Evolutionary conservation across 2,329 filamentous ascomycete genomes (phyloP).

Genomic region (Byssoonygena ceratinophila): DNA sequence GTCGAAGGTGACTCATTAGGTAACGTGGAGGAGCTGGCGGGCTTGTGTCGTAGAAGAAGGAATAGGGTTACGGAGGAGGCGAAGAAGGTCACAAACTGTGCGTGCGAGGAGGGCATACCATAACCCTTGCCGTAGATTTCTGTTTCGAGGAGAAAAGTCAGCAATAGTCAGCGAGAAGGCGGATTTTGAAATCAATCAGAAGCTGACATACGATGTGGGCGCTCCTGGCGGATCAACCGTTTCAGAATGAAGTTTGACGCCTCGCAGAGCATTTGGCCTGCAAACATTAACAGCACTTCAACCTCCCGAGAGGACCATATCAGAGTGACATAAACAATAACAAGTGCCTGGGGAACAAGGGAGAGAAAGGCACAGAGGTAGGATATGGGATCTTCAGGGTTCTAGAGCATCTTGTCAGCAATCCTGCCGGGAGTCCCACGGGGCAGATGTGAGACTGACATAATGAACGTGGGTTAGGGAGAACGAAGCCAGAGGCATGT

Average conservation of each 20-base stretch:
- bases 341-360: constrained; percentile 81
- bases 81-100: constrained; percentile 91
- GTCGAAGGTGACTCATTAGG: constrained; percentile 32
- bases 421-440: neutral
- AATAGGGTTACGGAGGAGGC: constrained; percentile 74
- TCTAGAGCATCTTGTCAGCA: constrained; percentile 41
- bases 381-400: constrained; percentile 74
- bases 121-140: constrained; percentile 69
- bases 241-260: constrained; percentile 83
- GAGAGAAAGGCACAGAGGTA: constrained; percentile 88
- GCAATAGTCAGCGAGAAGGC: too few relatives aligned
- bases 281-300: constrained; percentile 82
- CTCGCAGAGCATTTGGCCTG: constrained; percentile 84
- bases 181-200: too few relatives aligned
- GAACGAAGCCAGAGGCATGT: constrained; percentile 58
- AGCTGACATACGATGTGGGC: constrained; percentile 57
- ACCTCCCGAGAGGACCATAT: constrained; percentile 84
- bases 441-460: constrained; percentile 45
- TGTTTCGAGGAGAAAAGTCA: neutral
- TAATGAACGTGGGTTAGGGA: constrained; percentile 95
- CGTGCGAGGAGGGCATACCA: constrained; percentile 92
- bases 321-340: constrained; percentile 79
- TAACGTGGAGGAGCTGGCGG: constrained; percentile 26
- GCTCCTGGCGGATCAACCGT: constrained; percentile 81
- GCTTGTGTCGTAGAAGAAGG: constrained; percentile 66